Evolutionary conservation across 2,329 filamentous ascomycete genomes (phyloP), one percentile per base, ranked within the genome.

Genomic region (Beauveria sp.): DNA sequence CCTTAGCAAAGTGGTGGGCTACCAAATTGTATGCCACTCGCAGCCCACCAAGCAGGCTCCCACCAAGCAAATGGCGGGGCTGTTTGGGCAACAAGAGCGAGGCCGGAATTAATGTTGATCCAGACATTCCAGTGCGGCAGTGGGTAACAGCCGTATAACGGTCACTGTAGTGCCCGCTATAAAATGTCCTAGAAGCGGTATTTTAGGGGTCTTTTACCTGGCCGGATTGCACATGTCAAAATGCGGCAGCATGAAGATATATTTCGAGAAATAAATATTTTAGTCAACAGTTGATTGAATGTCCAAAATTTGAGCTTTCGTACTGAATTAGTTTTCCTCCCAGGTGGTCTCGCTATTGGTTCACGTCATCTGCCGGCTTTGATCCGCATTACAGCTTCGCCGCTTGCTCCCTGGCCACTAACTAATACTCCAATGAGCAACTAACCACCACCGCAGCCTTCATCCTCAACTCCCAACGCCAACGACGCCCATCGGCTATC

Each of bases 31-130:
- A 62, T 58, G 60, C 60, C 46, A 62, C 60, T 18, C 28, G 51
- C 30, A 34, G 30, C 42, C 42, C 50, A 38, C 50, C 50, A 52
- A 16, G 34, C 34, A 38, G 12, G 12, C 34, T 16, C 45, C 45
- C 58, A 59, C 30, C 30, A 20, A 46, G 12, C 47, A 53, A 22
- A 49, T 53, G 60, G 54, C 60, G 55, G 60, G 60, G 60, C 60
- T 46, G 20, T 49, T n/a, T 26, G 22, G 30, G 14, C 30, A 34
- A 9, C 18, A 28, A 5, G 8, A 38, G 49, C 38, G 24, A 60
- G 49, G 22, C 56, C 61, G 61, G 61, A 62, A 58, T 62, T 62
- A 62, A 51, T 59, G 61, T 62, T 62, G 61, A 62, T 62, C 61
- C 61, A 50, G 49, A 45, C 34, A 20, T n/a, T 30, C 1, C 54